phyloP scores from a whole-genome alignment of 352 stramenopile species.

The Ophiocytium majus region DNA sequence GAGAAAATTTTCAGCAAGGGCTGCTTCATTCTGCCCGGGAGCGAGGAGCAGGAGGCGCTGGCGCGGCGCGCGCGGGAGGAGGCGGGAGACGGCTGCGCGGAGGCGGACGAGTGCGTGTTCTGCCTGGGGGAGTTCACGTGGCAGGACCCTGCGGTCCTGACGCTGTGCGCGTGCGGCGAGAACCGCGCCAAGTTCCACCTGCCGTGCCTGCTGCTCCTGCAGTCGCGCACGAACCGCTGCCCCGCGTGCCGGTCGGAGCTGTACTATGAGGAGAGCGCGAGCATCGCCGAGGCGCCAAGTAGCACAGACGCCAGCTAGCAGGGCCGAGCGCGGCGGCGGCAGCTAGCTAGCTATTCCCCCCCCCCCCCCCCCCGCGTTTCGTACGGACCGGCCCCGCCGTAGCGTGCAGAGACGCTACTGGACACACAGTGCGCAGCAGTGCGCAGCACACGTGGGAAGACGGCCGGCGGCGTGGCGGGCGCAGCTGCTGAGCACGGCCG shows the following conservation, averaged over 20 bases:
- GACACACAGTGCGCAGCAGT: too few relatives aligned
- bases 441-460: too few relatives aligned
- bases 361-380: too few relatives aligned
- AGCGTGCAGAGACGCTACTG: too few relatives aligned
- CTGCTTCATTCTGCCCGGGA: not conserved
- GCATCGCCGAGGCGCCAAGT: too few relatives aligned
- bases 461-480: too few relatives aligned
- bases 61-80: not conserved
- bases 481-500: too few relatives aligned
- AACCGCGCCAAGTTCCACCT: conserved; percentile 48
- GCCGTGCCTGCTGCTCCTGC: conserved; percentile 42
- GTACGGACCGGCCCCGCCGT: too few relatives aligned
- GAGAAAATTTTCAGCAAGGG: conserved; percentile 1
- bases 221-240: conserved; percentile 25
- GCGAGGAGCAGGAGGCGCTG: not conserved
- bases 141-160: conserved; percentile 40
- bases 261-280: not conserved
- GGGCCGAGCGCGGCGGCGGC: too few relatives aligned
- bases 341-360: too few relatives aligned
- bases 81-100: not conserved
- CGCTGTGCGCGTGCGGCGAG: conserved; percentile 43
- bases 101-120: conserved; percentile 42
- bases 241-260: conserved; percentile 34
- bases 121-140: conserved; percentile 44
- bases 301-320: too few relatives aligned